Evolutionary conservation across 1,284 basidiomycete species (phyloP).

Genomic region (Neolentinus lepideus): DNA sequence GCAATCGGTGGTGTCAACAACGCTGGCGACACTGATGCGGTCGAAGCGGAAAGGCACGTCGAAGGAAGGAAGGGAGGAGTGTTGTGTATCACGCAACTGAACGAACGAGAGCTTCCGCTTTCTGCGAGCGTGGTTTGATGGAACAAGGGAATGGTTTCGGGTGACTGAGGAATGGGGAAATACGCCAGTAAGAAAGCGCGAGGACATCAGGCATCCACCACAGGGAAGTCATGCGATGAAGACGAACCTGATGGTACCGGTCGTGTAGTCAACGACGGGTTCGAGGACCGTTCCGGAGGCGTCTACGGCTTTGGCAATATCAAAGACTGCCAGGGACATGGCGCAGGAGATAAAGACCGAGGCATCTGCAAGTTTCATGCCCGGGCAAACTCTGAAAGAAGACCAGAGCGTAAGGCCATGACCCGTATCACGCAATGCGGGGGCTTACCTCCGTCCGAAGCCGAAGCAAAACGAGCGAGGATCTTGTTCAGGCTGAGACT

Average conservation of each 20-base stretch:
- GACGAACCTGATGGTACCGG: conserved; percentile 17
- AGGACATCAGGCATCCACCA: neutral
- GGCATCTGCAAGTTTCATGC: conserved; percentile 22
- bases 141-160: conserved; percentile 24
- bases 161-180: conserved; percentile 13
- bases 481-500: conserved; percentile 14
- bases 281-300: conserved; percentile 10
- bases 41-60: neutral
- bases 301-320: conserved; percentile 20
- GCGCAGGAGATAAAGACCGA: conserved; percentile 23
- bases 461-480: conserved; percentile 19
- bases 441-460: conserved; percentile 19
- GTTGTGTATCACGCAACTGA: conserved; percentile 1
- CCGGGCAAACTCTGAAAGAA: conserved; percentile 15
- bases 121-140: conserved; percentile 21
- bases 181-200: neutral
- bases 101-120: conserved; percentile 15
- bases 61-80: neutral
- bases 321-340: conserved; percentile 23
- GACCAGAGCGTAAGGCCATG: neutral
- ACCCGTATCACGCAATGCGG: neutral
- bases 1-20: neutral
- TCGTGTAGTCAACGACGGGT: conserved; percentile 13
- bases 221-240: neutral
- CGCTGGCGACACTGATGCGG: neutral